Base-by-base conservation (phyloP, 441 rosid species). In the Eutrema salsugineum region DNA sequence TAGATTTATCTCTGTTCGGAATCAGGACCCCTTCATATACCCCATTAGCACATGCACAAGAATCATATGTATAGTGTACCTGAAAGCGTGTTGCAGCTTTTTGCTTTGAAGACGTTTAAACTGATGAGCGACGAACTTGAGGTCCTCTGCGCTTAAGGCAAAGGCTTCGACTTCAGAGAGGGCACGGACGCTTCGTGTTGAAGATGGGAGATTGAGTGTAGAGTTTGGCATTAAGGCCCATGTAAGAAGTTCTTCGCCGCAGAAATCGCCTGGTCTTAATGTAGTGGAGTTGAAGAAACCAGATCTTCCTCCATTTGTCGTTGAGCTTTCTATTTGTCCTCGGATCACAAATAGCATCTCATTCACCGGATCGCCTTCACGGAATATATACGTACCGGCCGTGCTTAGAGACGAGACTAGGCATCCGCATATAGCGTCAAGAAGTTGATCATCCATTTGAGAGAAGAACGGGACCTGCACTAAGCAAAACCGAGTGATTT, bases 301-400 rank as follows among this genome's bases (percentile, higher is more conserved):
- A 20, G 91, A 80, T 75, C 90, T 82, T 80, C 97, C 97, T 66
- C 97, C 97, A 44, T 92, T 88, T 0, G 97, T 94, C 5, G 97
- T 90, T 22, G 82, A 86, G 78, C 97, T 94, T 58, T 80, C 82
- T 19, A 94, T 78, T 57, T 86, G 84, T 11, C 99, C 98, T 81
- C 97, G 73, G 28, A 94, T 90, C 62, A 92, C 84, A 80, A 94
- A 90, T 35, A 92, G 68, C 97, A 94, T 94, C 80, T 94, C 97
- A 17, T 81, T 85, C 1, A 88, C 99, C 0, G 90, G 99, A 60
- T 94, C 97, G 0, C 91, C 99, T 74, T 94, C 97, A 35, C 93
- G 87, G 46, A 90, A 84, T 7, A 94, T 83, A 78, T 75, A 90
- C 3, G 92, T 84, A 27, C 83, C 92, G 9, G 87, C 81, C 0